Evolutionary conservation across 2,329 filamentous ascomycete species (phyloP), one percentile per base, ranked within the genome.

Genomic region (Fusarium cicatricum): DNA sequence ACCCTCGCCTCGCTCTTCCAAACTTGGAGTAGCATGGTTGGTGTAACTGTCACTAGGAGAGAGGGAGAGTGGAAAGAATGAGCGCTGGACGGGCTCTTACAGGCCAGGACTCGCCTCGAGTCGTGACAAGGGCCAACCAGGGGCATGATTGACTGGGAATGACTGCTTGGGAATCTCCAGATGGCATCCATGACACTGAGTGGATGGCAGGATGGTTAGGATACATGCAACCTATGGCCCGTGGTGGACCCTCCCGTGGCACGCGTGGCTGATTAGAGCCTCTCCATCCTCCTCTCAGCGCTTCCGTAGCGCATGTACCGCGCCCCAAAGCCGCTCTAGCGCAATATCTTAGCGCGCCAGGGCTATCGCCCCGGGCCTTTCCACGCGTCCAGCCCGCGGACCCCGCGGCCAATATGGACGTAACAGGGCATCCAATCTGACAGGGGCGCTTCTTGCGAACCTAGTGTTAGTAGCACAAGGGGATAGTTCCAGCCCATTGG

Each of bases 1-100:
- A 48, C 43, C 44, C 36, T 59, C 52, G 46, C 34, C 54, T 32
- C 50, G 44, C 34, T 60, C 48, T 53, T 38, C 62, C 58, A 53
- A 51, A 61, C 52, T 56, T 29, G 62, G 62, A 59, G 62, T 66
- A 65, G 63, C 47, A 64, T 51, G 52, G 51, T 62, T 51, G 64
- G 64, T 67, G 64, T 64, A 60, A 54, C 64, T 44, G 59, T 52
- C 42, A 44, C 49, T 56, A 56, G 49, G 50, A 64, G 43, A 42
- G 51, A 55, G 23, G 23, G 23, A 4, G 23, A 26, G 23, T 3
- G 23, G 5, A 26, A 10, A 26, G 23, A 26, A 8, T 8, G 23
- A 26, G 23, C 6, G 2, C 23, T 26, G 9, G 2, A 26, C 23
- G 9, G 23, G 9, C 23, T 26, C 23, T 26, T 26, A 26, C 23